Percentiles rank a stretch among this genome's conserved stretches.
Conservation (phyloP, 2,329 filamentous ascomycete genomes). For the Cucurbitaria berberidis region DNA sequence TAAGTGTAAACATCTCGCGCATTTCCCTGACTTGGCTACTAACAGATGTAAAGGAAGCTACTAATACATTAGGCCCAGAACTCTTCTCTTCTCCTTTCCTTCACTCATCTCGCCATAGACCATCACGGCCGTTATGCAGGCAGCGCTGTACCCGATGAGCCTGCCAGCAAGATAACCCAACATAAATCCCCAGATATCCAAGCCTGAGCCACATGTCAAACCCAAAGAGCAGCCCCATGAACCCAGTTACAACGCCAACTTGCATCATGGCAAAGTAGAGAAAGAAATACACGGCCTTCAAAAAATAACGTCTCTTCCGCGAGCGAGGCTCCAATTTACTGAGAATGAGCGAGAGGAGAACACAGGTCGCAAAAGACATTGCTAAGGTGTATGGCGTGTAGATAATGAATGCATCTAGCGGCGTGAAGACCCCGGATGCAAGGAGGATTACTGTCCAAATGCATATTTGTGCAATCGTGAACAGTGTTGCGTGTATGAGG, state of each 20-base stretch:
- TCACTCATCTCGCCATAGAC: not conserved
- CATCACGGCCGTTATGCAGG: not conserved
- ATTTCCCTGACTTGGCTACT: no score
- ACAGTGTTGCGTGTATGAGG: not conserved
- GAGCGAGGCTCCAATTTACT: not conserved
- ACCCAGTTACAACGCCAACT: not conserved
- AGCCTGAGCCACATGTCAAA: constrained; percentile 2
- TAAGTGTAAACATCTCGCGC: no score
- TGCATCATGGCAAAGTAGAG: not conserved
- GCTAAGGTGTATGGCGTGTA: not conserved
- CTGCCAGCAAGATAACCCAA: not conserved
- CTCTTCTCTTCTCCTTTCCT: not conserved
- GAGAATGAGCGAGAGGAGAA: not conserved
- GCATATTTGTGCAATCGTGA: not conserved
- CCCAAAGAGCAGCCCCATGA: not conserved
- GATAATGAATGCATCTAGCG: not conserved
- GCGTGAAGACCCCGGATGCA: not conserved
- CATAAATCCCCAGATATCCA: not conserved
- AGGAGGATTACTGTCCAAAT: not conserved
- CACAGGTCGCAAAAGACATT: constrained; percentile 1
- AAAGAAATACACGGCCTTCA: not conserved
- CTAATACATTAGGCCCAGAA: not conserved
- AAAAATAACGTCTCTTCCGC: not conserved
- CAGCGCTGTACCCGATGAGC: not conserved
- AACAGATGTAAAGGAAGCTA: constrained; percentile 7